phyloP scores from a whole-genome alignment of 164 flowering plant species.

The Vitis rotundifolia region DNA sequence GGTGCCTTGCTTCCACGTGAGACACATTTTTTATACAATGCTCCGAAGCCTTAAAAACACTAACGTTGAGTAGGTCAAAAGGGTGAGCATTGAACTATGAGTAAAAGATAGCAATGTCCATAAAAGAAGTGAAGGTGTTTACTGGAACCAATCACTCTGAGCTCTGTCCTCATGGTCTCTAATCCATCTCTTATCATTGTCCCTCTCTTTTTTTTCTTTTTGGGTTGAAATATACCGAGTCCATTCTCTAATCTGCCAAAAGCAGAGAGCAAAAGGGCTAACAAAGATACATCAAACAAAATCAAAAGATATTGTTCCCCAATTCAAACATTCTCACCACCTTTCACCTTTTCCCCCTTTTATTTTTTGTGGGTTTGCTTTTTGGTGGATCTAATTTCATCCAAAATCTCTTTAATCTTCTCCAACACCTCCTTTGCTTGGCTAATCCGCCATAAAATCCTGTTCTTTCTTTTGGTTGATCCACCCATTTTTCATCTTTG shows the following conservation, averaged over 20 bases:
- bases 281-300: constrained; percentile 33
- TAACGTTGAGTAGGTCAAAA: constrained; percentile 8
- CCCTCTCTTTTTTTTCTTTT: constrained; percentile 16
- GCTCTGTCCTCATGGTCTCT: background rate
- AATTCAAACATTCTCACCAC: constrained; percentile 29
- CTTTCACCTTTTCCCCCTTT: constrained; percentile 18
- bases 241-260: constrained; percentile 21
- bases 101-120: constrained; percentile 9
- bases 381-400: constrained; percentile 22
- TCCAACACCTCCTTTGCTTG: constrained; percentile 4
- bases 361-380: constrained; percentile 5
- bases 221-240: constrained; percentile 28
- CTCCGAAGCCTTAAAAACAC: background rate
- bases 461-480: constrained; percentile 5
- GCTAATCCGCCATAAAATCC: constrained; percentile 16
- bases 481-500: background rate
- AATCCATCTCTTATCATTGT: constrained; percentile 4
- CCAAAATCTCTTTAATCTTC: constrained; percentile 18
- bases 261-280: constrained; percentile 23
- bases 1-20: too few species aligned
- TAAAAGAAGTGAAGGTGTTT: constrained; percentile 8
- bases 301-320: constrained; percentile 38
- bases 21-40: too few species aligned
- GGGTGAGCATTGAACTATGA: constrained; percentile 7
- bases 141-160: constrained; percentile 8